These are phyloP conservation scores for Eremothecium cymbalariae DNA, from an alignment of 1,139 yeast species.

Conservation along the genomic window DNA sequence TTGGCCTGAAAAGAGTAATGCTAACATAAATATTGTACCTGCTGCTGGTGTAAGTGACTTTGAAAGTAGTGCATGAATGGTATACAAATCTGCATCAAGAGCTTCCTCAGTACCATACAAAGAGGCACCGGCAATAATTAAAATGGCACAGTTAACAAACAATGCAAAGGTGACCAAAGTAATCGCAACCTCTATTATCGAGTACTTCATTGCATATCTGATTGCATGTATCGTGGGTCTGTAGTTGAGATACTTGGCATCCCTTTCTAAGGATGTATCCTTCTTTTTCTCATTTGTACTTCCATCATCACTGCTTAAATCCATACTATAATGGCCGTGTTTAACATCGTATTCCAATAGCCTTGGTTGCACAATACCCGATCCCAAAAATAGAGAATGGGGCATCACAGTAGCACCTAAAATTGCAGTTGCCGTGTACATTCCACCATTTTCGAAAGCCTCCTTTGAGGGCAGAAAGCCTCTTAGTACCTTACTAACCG, in stretches of 20 bases:
- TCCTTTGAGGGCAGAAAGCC: constrained; percentile 64
- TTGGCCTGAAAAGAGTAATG: constrained; percentile 67
- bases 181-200: constrained; percentile 55
- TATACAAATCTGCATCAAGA: constrained; percentile 62
- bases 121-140: constrained; percentile 69
- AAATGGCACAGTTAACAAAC: constrained; percentile 70
- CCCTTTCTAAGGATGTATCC: constrained; percentile 15
- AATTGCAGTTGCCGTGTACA: constrained; percentile 68
- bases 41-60: constrained; percentile 58
- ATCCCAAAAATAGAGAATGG: constrained; percentile 66
- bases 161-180: constrained; percentile 67
- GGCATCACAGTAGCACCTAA: constrained; percentile 84
- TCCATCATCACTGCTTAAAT: constrained; percentile 14
- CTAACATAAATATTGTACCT: constrained; percentile 70
- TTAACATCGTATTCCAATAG: constrained; percentile 51
- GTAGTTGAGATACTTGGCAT: constrained; percentile 34
- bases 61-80: constrained; percentile 55
- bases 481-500: constrained; percentile 49
- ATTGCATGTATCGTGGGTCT: constrained; percentile 61
- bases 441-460: constrained; percentile 54
- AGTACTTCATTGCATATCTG: constrained; percentile 55
- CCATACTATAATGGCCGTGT: constrained; percentile 35
- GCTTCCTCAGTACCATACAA: constrained; percentile 59
- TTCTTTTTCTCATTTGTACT: constrained; percentile 14
- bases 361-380: constrained; percentile 68